Evolutionary conservation across 371 early-diverging fungal species (phyloP).

Genomic region (Circinella umbellata): DNA sequence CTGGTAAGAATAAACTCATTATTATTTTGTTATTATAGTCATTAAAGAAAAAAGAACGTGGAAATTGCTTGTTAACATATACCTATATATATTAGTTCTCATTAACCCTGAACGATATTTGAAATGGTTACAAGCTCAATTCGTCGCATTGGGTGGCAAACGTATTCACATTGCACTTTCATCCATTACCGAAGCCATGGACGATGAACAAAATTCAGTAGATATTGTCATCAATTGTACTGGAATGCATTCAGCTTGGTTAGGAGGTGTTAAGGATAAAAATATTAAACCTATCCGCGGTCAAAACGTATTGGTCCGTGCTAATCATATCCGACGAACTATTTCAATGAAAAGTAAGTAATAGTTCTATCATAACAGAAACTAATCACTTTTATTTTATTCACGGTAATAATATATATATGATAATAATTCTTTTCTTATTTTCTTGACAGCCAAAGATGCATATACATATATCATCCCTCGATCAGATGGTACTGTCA

Average conservation of each 20-base stretch:
- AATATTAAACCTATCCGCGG: slow-evolving; percentile 67
- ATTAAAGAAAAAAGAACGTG: neutral
- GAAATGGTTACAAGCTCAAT: slow-evolving; percentile 60
- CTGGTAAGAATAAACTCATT: slow-evolving; percentile 34
- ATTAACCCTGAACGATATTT: slow-evolving; percentile 67
- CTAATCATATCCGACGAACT: slow-evolving; percentile 62
- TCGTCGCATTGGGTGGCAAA: slow-evolving; percentile 60
- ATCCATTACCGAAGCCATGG: slow-evolving; percentile 42
- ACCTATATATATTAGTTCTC: slow-evolving; percentile 23
- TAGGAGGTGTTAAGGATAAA: slow-evolving; percentile 69
- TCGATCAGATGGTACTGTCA: slow-evolving; percentile 72
- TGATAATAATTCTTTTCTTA: neutral
- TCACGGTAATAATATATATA: neutral
- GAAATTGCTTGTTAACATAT: neutral
- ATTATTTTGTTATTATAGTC: neutral
- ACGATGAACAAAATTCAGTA: slow-evolving; percentile 22
- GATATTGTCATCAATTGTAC: slow-evolving; percentile 75
- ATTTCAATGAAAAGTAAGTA: slow-evolving; percentile 42
- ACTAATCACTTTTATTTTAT: neutral
- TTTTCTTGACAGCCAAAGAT: slow-evolving; percentile 18
- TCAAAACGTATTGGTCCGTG: slow-evolving; percentile 69
- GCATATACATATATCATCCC: slow-evolving; percentile 76
- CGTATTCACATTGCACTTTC: slow-evolving; percentile 29
- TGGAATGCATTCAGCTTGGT: slow-evolving; percentile 57
- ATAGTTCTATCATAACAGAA: neutral